phyloP scores from a whole-genome alignment of 2,329 filamentous ascomycete genomes.

The Didymella sp. region DNA sequence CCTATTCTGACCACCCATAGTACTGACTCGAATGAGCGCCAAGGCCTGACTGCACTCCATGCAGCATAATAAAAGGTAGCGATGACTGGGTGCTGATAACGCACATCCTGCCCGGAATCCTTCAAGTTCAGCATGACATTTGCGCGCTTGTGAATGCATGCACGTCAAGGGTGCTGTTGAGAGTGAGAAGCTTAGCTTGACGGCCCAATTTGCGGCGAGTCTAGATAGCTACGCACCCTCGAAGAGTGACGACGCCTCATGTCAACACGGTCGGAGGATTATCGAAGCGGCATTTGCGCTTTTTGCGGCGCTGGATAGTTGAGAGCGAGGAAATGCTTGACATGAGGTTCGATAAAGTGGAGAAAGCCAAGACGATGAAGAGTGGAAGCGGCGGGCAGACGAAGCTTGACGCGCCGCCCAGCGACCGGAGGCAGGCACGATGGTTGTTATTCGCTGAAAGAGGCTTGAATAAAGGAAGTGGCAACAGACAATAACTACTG shows the following conservation, averaged over 20 bases:
- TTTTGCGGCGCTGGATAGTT: background rate
- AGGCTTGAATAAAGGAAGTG: background rate
- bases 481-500: background rate
- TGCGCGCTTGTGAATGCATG: background rate
- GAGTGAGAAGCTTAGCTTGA: background rate
- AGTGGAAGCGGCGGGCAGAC: conserved; percentile 1
- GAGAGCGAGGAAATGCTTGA: background rate
- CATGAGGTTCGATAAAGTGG: background rate
- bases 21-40: background rate
- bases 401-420: conserved; percentile 11
- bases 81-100: background rate
- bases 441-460: background rate
- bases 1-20: background rate
- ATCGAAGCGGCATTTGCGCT: background rate
- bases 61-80: background rate
- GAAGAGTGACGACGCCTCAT: background rate
- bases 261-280: background rate
- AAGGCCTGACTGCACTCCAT: background rate
- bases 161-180: background rate
- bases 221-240: background rate
- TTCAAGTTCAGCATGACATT: background rate
- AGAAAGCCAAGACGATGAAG: conserved; percentile 3
- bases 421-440: background rate
- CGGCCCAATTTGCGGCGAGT: background rate
- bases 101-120: background rate